Percentiles rank a stretch among this genome's conserved stretches.
Conservation (phyloP, 2,329 filamentous ascomycete genomes). For the Cordyceps tenuipes region DNA sequence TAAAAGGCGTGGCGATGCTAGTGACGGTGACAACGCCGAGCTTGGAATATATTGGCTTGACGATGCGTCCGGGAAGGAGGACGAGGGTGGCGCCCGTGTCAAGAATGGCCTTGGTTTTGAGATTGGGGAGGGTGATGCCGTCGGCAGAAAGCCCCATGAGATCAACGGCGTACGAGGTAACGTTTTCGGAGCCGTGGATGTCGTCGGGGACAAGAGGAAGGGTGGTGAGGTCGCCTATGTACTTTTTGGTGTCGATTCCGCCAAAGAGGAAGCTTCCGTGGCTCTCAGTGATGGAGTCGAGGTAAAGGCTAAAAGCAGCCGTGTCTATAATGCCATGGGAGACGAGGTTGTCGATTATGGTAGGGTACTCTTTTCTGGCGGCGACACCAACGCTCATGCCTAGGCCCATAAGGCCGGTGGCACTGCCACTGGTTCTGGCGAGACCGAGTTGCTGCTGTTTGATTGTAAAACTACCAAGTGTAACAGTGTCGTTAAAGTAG, state of each 20-base stretch:
- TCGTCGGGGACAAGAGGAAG: slow-evolving; percentile 38
- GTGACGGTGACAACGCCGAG: slow-evolving; percentile 36
- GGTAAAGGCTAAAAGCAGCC: slow-evolving; percentile 62
- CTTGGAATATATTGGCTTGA: slow-evolving; percentile 39
- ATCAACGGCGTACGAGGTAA: slow-evolving; percentile 30
- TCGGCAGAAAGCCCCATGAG: slow-evolving; percentile 31
- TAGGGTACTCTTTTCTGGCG: slow-evolving; percentile 36
- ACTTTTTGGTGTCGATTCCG: slow-evolving; percentile 69
- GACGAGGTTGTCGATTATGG: slow-evolving; percentile 58
- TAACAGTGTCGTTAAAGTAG: slow-evolving; percentile 50
- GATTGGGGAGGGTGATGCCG: slow-evolving; percentile 23
- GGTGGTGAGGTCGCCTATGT: slow-evolving; percentile 40
- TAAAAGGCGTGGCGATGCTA: slow-evolving; percentile 36
- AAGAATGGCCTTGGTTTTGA: slow-evolving; percentile 52
- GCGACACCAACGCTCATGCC: slow-evolving; percentile 46
- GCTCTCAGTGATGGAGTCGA: slow-evolving; percentile 55
- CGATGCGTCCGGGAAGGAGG: slow-evolving; percentile 56
- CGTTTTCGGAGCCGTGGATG: slow-evolving; percentile 32
- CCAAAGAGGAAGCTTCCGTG: slow-evolving; percentile 70
- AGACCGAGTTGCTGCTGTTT: slow-evolving; percentile 47
- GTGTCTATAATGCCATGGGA: slow-evolving; percentile 52
- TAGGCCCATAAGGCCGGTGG: slow-evolving; percentile 50
- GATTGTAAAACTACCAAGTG: slow-evolving; percentile 39
- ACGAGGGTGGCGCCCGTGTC: slow-evolving; percentile 67
- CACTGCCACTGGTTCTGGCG: slow-evolving; percentile 38